These are phyloP conservation scores for Gastrolobium villosum DNA, from an alignment of 306 rosid species.

Conservation along the genomic window DNA sequence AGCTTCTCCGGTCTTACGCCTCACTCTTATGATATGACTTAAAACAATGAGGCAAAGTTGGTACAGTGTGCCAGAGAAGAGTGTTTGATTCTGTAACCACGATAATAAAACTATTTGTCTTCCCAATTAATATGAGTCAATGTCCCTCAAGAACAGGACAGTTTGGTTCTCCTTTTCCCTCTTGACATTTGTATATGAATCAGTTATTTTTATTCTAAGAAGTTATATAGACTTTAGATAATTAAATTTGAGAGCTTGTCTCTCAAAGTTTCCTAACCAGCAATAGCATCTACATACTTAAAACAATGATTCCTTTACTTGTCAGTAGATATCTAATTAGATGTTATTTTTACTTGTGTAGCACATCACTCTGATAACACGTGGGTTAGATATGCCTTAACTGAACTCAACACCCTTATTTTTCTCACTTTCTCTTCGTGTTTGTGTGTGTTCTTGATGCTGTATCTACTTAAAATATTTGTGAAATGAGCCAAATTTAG, in stretches of 20 bases:
- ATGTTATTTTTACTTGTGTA: constrained; percentile 11
- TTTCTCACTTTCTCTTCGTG: constrained; percentile 4
- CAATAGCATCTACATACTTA: constrained; percentile 12
- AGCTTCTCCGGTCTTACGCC: too few relatives aligned
- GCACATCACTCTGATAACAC: constrained; percentile 33
- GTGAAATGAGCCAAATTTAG: constrained; percentile 45
- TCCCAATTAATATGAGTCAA: constrained; percentile 42
- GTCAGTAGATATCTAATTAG: constrained; percentile 19
- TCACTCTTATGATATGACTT: background rate
- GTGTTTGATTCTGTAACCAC: constrained; percentile 52
- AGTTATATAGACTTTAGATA: background rate
- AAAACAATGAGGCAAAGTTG: constrained; percentile 30
- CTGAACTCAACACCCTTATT: background rate
- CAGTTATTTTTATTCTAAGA: background rate
- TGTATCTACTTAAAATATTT: constrained; percentile 39
- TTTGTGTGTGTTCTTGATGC: constrained; percentile 40
- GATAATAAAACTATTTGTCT: constrained; percentile 30
- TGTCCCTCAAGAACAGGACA: constrained; percentile 47
- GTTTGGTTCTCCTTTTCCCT: background rate
- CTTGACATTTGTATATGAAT: background rate
- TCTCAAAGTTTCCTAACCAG: background rate
- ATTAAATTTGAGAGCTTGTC: constrained; percentile 21
- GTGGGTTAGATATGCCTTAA: constrained; percentile 21
- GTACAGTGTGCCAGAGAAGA: constrained; percentile 42
- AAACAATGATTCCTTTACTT: constrained; percentile 35